Conservation (phyloP, 2,329 filamentous ascomycete genomes). For the Penicillium sp. region DNA sequence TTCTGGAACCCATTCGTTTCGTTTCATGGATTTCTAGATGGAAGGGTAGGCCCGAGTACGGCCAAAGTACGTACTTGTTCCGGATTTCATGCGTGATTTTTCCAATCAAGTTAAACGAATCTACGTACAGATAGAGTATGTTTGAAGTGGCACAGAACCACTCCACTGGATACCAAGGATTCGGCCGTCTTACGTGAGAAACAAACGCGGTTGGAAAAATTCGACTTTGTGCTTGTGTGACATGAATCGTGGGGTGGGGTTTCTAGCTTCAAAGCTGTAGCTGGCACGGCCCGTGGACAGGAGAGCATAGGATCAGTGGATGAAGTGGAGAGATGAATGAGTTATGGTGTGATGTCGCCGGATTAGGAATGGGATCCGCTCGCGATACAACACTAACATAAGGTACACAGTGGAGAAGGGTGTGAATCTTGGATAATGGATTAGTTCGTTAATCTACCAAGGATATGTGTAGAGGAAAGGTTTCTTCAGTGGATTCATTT, state of each 20-base stretch:
- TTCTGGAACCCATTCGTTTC: neutral
- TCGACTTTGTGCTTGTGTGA: neutral
- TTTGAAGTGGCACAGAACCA: neutral
- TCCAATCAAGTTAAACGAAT: too few relatives aligned
- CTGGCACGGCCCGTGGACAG: constrained; percentile 17
- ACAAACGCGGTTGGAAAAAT: too few relatives aligned
- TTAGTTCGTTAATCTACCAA: neutral
- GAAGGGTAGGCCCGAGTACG: neutral
- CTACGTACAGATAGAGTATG: neutral
- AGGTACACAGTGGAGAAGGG: neutral
- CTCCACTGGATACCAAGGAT: neutral
- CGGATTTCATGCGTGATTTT: neutral
- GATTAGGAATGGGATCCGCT: constrained; percentile 4
- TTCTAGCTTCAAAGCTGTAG: constrained; percentile 1
- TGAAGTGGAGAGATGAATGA: neutral
- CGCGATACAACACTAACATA: neutral
- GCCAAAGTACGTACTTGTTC: neutral
- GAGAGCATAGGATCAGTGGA: neutral
- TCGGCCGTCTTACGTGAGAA: too few relatives aligned
- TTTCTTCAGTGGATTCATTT: constrained; percentile 2
- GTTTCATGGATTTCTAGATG: neutral
- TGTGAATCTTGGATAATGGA: neutral
- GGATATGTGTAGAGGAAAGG: neutral
- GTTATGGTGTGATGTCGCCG: neutral
- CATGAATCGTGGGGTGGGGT: neutral